Evolutionary conservation across 1,284 basidiomycete species (phyloP).

Genomic region (Cryptococcus depauperatus): DNA sequence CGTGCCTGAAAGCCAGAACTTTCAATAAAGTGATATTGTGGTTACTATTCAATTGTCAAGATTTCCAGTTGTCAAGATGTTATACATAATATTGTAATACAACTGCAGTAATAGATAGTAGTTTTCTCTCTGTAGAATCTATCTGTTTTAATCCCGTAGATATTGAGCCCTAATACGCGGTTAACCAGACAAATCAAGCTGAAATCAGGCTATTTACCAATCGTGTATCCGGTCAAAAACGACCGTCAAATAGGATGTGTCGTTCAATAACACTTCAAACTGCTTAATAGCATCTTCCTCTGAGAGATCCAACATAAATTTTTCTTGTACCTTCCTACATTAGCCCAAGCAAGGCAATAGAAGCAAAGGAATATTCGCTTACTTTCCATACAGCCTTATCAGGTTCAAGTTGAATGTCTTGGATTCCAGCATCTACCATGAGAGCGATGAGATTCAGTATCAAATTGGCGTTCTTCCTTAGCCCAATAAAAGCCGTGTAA

Average conservation of each 20-base stretch:
- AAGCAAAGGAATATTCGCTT: slow-evolving; percentile 1
- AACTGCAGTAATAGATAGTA: not conserved
- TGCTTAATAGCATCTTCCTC: slow-evolving; percentile 97
- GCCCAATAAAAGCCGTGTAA: slow-evolving; percentile 89
- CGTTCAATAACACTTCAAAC: slow-evolving; percentile 86
- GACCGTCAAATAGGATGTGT: slow-evolving; percentile 88
- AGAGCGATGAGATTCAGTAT: slow-evolving; percentile 92
- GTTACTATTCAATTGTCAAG: too few species aligned
- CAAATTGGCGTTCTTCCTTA: slow-evolving; percentile 95
- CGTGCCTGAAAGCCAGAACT: too few species aligned
- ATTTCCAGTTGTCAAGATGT: too few species aligned
- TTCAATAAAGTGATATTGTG: too few species aligned
- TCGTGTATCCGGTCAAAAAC: slow-evolving; percentile 83
- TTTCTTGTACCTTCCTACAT: slow-evolving; percentile 95
- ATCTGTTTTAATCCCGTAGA: slow-evolving; percentile 30
- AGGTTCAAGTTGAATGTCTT: slow-evolving; percentile 78
- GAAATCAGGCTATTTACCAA: slow-evolving; percentile 19
- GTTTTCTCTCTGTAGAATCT: not conserved
- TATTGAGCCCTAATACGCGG: slow-evolving; percentile 36
- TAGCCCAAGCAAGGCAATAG: too few species aligned
- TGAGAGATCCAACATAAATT: slow-evolving; percentile 85
- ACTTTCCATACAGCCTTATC: slow-evolving; percentile 56
- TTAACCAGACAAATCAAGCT: not conserved
- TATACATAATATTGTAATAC: too few species aligned
- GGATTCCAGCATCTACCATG: slow-evolving; percentile 97